Base-by-base conservation (phyloP, 805 yeast species). In the Danielia reshetovae region DNA sequence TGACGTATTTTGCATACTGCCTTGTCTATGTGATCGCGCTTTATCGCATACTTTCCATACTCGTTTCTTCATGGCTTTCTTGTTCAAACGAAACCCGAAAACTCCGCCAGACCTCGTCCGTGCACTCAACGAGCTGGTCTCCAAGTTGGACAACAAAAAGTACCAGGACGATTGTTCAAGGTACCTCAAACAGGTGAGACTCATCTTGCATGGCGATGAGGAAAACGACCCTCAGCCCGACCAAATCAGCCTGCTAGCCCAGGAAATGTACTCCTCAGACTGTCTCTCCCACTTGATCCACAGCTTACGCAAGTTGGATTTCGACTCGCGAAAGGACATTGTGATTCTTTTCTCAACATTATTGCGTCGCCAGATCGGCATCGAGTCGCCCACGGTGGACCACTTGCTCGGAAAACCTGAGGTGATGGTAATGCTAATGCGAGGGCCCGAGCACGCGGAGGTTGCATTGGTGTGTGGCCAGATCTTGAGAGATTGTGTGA, bases 281-380 rank as follows among this genome's bases (percentile, higher is more conserved):
- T 65, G 84, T 38, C 71, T 93, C 22, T 74, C 73, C 43, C 68
- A 70, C 15, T 60, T 93, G 41, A 66, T 86, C 10, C 55, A 63
- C 13, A 74, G 79, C 49, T 63, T 93, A 36, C 64, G 63, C n/a
- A 68, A 70, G 22, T 70, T 93, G 36, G 96, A 87, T 43, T 89
- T 93, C 60, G 97, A 93, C 54, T 78, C 94, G 29, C 70, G 96
- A 36, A 88, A 90, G 51, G 93, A 85, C 48, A 90, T 87, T 11
- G 72, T 78, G 4, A 65, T 75, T 4, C 56, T 93, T 34, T 87
- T 88, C 55, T 75, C 80, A 42, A 79, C 86, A 4, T 70, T 94
- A 27, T 70, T 93, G 42, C 77, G 89, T 49, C 78, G 95, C 34
- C 83, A 81, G 44, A 76, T 79, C 24, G 90, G 87, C 27, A 75